Evolutionary conservation across 352 stramenopile species (phyloP).

Genomic region (Phytophthora sp.): DNA sequence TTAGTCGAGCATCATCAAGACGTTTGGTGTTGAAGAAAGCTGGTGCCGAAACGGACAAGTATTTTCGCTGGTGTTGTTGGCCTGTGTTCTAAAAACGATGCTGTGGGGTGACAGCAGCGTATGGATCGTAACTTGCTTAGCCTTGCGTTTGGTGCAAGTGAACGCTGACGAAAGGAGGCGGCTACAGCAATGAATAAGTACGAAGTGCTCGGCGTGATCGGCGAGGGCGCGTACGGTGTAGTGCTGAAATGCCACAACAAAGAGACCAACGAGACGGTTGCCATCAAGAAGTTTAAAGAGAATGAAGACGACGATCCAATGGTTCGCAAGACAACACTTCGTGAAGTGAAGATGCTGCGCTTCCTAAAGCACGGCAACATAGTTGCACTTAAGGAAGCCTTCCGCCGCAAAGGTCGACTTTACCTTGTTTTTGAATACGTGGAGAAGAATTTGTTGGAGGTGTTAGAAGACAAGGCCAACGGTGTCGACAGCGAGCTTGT

Average conservation of each 20-base stretch:
- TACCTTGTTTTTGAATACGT: conserved; percentile 99
- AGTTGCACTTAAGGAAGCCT: conserved; percentile 97
- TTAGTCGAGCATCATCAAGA: neutral
- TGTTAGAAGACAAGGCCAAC: conserved; percentile 92
- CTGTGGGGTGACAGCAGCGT: conserved; percentile 8
- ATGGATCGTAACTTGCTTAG: conserved; percentile 35
- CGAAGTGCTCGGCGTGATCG: conserved; percentile 93
- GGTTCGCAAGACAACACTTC: conserved; percentile 93
- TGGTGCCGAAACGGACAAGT: conserved; percentile 17
- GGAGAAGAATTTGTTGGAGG: conserved; percentile 95
- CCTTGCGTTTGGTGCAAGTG: conserved; percentile 22
- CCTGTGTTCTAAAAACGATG: conserved; percentile 35
- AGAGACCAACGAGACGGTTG: conserved; percentile 97
- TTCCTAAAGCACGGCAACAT: conserved; percentile 98
- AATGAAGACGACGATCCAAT: conserved; percentile 91
- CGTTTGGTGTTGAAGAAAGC: conserved; percentile 5
- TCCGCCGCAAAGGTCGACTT: conserved; percentile 95
- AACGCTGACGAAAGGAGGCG: conserved; percentile 16
- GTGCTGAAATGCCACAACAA: conserved; percentile 94
- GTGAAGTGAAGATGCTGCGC: conserved; percentile 99
- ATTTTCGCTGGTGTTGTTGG: conserved; percentile 29
- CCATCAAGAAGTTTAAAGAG: conserved; percentile 99
- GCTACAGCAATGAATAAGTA: conserved; percentile 92
- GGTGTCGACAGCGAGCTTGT: conserved; percentile 93
- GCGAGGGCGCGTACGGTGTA: conserved; percentile 94